phyloP scores from a whole-genome alignment of 139 green algal species.

The Chlorella sorokiniana region DNA sequence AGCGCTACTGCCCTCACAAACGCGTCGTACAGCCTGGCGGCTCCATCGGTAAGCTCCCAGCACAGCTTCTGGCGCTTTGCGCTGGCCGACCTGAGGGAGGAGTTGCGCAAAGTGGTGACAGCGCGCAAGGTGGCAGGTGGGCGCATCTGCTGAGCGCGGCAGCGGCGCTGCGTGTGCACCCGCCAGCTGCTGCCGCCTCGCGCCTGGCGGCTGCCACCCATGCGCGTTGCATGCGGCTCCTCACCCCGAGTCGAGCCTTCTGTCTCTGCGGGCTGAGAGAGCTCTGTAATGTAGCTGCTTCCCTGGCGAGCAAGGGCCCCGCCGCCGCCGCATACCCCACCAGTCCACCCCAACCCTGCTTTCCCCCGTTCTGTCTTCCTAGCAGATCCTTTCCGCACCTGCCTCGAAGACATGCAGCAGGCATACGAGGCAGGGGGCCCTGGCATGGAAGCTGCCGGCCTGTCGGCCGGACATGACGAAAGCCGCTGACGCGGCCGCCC shows the following conservation, averaged over 20 bases:
- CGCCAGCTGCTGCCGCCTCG: too few species aligned
- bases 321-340: too few species aligned
- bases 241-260: too few species aligned
- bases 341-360: too few species aligned
- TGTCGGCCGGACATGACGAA: background rate
- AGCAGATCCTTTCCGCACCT: constrained; percentile 28
- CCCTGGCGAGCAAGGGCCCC: too few species aligned
- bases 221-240: too few species aligned
- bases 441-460: background rate
- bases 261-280: too few species aligned
- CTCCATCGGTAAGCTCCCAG: background rate
- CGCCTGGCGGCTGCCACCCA: too few species aligned
- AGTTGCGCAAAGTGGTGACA: background rate
- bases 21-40: background rate
- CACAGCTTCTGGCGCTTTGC: constrained; percentile 10
- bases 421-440: background rate
- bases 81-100: background rate
- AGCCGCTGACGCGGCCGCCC: background rate
- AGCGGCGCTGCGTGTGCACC: background rate
- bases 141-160: background rate
- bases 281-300: too few species aligned
- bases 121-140: constrained; percentile 16
- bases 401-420: background rate
- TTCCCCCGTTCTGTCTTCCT: background rate
- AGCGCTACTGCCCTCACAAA: constrained; percentile 11